phyloP scores from a whole-genome alignment of 2,329 filamentous ascomycete genomes.

The Fusarium lyarnte region DNA sequence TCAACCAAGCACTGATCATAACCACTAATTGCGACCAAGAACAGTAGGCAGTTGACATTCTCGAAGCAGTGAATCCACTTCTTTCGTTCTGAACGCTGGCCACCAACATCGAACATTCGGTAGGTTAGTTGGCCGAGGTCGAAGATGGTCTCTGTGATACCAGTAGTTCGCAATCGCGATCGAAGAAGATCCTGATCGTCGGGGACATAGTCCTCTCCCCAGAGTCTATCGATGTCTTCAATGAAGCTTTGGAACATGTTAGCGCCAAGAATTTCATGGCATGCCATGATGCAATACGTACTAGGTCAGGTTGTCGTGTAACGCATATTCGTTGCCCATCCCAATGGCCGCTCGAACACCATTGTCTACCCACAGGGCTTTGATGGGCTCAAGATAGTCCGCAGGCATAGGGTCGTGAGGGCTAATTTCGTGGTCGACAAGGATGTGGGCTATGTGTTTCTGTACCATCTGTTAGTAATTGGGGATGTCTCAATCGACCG shows the following conservation, averaged over 20 bases:
- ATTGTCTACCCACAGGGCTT: slow-evolving; percentile 81
- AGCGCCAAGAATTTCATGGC: slow-evolving; percentile 24
- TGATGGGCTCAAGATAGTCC: slow-evolving; percentile 83
- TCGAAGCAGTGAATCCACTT: slow-evolving; percentile 99
- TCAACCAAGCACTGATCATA: slow-evolving; percentile 97
- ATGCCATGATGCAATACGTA: slow-evolving; percentile 57
- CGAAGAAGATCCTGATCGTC: slow-evolving; percentile 95
- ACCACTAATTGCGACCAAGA: slow-evolving; percentile 93
- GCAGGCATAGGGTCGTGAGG: slow-evolving; percentile 82
- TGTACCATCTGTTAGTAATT: slow-evolving; percentile 57
- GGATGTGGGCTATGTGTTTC: slow-evolving; percentile 81
- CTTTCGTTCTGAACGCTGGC: slow-evolving; percentile 91
- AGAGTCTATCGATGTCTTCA: slow-evolving; percentile 78
- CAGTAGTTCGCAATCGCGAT: slow-evolving; percentile 89
- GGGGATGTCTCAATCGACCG: too few relatives aligned
- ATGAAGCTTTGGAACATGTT: slow-evolving; percentile 73
- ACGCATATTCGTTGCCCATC: slow-evolving; percentile 94
- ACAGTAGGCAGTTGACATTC: slow-evolving; percentile 90
- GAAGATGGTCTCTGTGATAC: slow-evolving; percentile 95
- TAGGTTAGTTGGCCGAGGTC: slow-evolving; percentile 92
- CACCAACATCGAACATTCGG: slow-evolving; percentile 96
- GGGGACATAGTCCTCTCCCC: slow-evolving; percentile 81
- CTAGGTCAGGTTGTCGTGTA: slow-evolving; percentile 97
- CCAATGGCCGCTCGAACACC: slow-evolving; percentile 89
- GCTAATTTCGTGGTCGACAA: slow-evolving; percentile 83